phyloP scores from a whole-genome alignment of 495 filamentous ascomycete species.

The Podospora anserina region DNA sequence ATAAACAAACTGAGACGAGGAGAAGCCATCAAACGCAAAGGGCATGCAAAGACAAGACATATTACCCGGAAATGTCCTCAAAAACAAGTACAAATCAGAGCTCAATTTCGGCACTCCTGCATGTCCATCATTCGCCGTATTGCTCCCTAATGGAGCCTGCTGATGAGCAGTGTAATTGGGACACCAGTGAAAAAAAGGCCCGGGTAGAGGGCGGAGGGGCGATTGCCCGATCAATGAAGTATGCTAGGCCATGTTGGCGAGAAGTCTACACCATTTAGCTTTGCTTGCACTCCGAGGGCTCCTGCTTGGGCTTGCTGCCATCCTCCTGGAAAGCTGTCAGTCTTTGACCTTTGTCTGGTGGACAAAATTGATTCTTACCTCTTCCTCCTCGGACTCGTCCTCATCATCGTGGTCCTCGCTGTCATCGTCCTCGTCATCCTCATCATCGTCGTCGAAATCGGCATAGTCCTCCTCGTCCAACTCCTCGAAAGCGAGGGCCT shows the following conservation, averaged over 20 bases:
- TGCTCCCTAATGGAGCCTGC: slow-evolving; percentile 14
- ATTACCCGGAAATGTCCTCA: slow-evolving; percentile 23
- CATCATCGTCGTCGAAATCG: slow-evolving; percentile 89
- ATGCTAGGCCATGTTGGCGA: slow-evolving; percentile 8
- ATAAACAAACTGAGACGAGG: slow-evolving; percentile 15
- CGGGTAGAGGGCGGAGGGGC: slow-evolving; percentile 15
- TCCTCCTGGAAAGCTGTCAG: slow-evolving; percentile 65
- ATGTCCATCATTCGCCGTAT: slow-evolving; percentile 15
- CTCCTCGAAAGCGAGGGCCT: slow-evolving; percentile 96
- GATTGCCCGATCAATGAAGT: slow-evolving; percentile 21
- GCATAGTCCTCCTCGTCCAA: slow-evolving; percentile 84
- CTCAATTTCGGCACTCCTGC: slow-evolving; percentile 13
- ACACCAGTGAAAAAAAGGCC: slow-evolving; percentile 12
- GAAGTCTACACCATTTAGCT: slow-evolving; percentile 58
- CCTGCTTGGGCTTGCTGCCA: slow-evolving; percentile 93
- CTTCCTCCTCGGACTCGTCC: slow-evolving; percentile 83
- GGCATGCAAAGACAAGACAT: slow-evolving; percentile 21
- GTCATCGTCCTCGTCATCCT: slow-evolving; percentile 75
- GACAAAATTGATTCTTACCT: slow-evolving; percentile 57
- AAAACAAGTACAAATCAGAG: slow-evolving; percentile 26
- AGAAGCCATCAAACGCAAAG: slow-evolving; percentile 26
- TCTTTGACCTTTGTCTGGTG: not conserved
- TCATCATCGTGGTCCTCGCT: slow-evolving; percentile 83
- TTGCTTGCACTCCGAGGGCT: slow-evolving; percentile 99
- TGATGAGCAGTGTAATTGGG: slow-evolving; percentile 11